Percentiles rank a stretch among this genome's conserved stretches.
Conservation (phyloP, 768 basidiomycete species). For the Mycena pura region DNA sequence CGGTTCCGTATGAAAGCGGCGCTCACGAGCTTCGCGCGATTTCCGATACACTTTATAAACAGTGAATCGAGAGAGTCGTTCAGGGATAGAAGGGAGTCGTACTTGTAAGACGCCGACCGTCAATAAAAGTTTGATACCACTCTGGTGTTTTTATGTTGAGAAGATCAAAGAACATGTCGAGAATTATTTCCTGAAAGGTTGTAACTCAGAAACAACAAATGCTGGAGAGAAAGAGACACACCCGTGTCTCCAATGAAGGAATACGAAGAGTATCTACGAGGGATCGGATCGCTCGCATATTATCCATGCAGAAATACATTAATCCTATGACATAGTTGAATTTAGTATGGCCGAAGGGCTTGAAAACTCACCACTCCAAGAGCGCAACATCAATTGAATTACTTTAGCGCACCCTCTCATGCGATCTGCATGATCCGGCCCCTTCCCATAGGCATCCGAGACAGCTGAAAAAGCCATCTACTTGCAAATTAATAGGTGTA, state of each 20-base stretch:
- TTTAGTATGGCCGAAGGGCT: neutral
- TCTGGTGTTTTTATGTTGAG: slow-evolving; percentile 91
- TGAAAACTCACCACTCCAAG: slow-evolving; percentile 84
- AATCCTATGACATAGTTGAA: slow-evolving; percentile 57
- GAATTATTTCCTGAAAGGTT: slow-evolving; percentile 78
- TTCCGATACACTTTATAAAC: slow-evolving; percentile 68
- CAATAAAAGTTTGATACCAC: slow-evolving; percentile 93
- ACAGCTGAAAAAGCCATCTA: slow-evolving; percentile 88
- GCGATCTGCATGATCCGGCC: slow-evolving; percentile 75
- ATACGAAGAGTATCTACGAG: slow-evolving; percentile 86
- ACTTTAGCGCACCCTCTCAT: slow-evolving; percentile 81
- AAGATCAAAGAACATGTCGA: slow-evolving; percentile 94
- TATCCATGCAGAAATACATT: slow-evolving; percentile 93
- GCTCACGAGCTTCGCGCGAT: slow-evolving; percentile 50
- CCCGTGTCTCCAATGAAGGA: slow-evolving; percentile 86
- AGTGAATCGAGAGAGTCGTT: neutral
- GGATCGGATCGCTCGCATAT: slow-evolving; percentile 84
- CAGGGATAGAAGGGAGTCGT: slow-evolving; percentile 31
- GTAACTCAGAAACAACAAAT: slow-evolving; percentile 1
- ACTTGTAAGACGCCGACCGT: slow-evolving; percentile 89
- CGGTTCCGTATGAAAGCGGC: slow-evolving; percentile 38
- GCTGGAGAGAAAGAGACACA: slow-evolving; percentile 42
- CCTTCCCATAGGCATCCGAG: slow-evolving; percentile 92
- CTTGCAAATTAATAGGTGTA: neutral
- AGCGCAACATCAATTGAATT: slow-evolving; percentile 83